A percentile compares a stretch with the other conserved stretches of the same genome.
Evolutionary conservation across 805 yeast genomes (phyloP).

Genomic region (Pichia gijzeniarum): DNA sequence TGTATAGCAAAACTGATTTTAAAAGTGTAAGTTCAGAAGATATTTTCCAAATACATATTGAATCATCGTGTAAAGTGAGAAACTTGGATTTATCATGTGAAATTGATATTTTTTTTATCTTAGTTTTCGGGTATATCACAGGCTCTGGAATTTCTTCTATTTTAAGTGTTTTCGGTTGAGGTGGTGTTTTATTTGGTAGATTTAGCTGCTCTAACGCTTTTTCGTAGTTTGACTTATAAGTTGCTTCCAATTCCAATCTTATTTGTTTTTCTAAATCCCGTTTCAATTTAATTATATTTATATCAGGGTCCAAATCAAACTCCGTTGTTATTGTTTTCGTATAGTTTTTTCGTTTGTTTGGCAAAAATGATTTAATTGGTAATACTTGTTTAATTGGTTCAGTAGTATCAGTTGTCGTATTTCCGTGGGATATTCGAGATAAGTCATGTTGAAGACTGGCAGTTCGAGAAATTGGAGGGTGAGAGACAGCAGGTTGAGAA

Average conservation of each 20-base stretch:
- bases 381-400: too few species aligned
- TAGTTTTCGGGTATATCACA: conserved; percentile 4
- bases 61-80: conserved; percentile 11
- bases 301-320: neutral
- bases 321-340: conserved; percentile 10
- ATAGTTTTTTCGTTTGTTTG: neutral
- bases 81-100: neutral
- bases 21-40: conserved; percentile 20
- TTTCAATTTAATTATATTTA: neutral
- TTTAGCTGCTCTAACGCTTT: neutral
- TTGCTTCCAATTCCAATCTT: conserved; percentile 7
- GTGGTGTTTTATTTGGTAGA: neutral
- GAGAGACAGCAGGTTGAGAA: too few species aligned
- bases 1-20: conserved; percentile 30
- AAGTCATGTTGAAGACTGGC: too few species aligned
- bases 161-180: neutral
- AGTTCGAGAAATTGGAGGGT: too few species aligned
- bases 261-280: conserved; percentile 13
- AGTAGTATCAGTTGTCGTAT: neutral
- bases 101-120: conserved; percentile 4
- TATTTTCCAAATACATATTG: conserved; percentile 11
- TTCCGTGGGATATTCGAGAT: too few species aligned
- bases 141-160: neutral
- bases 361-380: too few species aligned
- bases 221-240: conserved; percentile 4